Conservation (phyloP, 768 basidiomycete genomes). For the Stropharia rugosoannulata region DNA sequence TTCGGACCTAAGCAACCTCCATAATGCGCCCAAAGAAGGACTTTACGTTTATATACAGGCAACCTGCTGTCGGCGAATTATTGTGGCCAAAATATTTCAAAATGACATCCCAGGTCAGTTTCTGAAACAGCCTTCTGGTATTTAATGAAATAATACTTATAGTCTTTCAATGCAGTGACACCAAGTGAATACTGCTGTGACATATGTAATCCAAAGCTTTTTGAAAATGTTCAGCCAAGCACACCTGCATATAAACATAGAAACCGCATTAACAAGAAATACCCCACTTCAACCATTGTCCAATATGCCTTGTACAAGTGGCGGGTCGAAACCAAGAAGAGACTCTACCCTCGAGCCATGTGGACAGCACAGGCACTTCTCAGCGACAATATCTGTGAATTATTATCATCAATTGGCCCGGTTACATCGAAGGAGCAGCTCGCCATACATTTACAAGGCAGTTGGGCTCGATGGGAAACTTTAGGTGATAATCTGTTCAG, state of each 20-base stretch:
- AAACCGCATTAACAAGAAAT: background rate
- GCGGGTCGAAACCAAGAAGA: background rate
- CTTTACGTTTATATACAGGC: conserved; percentile 6
- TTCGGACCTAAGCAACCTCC: background rate
- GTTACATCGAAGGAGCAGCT: background rate
- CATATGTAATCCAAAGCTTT: conserved; percentile 9
- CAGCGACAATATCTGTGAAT: background rate
- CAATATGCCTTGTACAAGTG: background rate
- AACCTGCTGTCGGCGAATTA: conserved; percentile 1
- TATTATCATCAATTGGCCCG: conserved; percentile 3
- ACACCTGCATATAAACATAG: background rate
- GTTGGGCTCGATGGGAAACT: conserved; percentile 3
- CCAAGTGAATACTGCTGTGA: conserved; percentile 11
- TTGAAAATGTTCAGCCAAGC: background rate
- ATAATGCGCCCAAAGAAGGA: conserved; percentile 5
- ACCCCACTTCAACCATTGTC: background rate
- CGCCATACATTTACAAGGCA: background rate
- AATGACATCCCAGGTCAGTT: background rate
- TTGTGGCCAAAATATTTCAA: conserved; percentile 5
- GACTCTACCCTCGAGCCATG: background rate
- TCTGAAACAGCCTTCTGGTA: background rate
- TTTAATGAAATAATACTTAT: background rate
- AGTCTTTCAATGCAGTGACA: background rate
- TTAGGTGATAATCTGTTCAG: background rate
- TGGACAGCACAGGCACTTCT: conserved; percentile 5